Base-by-base conservation (phyloP, 805 yeast species). In the Zygosaccharomyces bailii region DNA sequence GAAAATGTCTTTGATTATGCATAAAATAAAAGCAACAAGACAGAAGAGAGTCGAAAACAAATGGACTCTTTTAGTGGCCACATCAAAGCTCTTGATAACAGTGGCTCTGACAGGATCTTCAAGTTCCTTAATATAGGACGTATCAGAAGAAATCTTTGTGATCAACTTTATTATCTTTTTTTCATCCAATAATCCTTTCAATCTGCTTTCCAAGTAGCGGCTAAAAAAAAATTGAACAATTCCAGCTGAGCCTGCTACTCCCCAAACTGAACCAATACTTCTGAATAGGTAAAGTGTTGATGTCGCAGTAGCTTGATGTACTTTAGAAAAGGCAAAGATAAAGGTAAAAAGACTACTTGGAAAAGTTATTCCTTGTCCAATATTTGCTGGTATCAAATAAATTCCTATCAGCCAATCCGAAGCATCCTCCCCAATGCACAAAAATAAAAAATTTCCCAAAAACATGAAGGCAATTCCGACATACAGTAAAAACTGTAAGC, bases 191-290 rank as follows among this genome's bases (percentile, higher is more conserved):
- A 43, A 4, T 11, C 45, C 53, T 25, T 43, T 33, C 20, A 53
- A 31, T 13, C 30, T 25, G 7, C 18, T 14, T 14, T 39, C 44
- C 20, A 48, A n/a, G 14, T 36, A 34, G 19, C 37, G 43, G 11
- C 46, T 34, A 23, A 50, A 49, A 13, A 23, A 40, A n/a, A 42
- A 16, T 33, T 49, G 57, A 8, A 49, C 44, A 9, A 53, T 39
- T 6, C 48, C 45, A 7, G 57, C 43, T 11, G 55, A 46, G 30
- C 52, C 41, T 4, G 70, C 60, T 17, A 68, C 71, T 6, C 73
- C 73, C 69, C 71, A 68, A 1, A 68, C 71, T 3, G 70, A 68
- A 5, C 73, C 73, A 25, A 69, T 56, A 45, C 70, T 67, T 48
- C 73, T 55, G 56, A 66, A 58, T 25, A 69, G 54, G 43, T 67